Conservation (phyloP, 306 rosid genomes). For the Rosa multiflora region DNA sequence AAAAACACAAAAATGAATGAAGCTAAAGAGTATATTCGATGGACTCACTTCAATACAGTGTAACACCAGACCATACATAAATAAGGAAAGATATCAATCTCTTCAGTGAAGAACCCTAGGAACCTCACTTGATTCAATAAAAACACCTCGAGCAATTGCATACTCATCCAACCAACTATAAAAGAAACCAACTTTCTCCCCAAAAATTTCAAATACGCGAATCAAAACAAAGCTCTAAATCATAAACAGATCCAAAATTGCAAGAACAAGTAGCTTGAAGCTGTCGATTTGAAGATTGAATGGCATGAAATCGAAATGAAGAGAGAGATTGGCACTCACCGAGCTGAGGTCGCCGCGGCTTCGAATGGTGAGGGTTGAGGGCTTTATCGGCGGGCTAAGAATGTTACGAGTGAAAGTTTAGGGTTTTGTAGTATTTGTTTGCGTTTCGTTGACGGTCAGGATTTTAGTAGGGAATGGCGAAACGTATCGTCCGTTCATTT, state of each 20-base stretch:
- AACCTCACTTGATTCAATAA: no score
- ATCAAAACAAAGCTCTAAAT: background rate
- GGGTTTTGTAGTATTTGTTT: constrained; percentile 36
- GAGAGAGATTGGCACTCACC: background rate
- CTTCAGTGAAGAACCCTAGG: no score
- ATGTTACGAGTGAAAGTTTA: background rate
- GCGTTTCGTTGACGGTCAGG: constrained; percentile 15
- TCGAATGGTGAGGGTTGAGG: constrained; percentile 1
- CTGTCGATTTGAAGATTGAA: background rate
- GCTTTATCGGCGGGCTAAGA: constrained; percentile 18
- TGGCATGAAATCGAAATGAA: background rate
- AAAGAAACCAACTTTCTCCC: no score
- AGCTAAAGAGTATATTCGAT: no score
- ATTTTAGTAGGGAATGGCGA: background rate
- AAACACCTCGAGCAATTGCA: no score
- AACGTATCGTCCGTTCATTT: constrained; percentile 18
- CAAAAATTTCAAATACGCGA: background rate
- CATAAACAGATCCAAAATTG: background rate
- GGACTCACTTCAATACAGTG: no score
- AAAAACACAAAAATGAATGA: no score
- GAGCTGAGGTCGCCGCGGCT: background rate
- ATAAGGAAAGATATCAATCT: no score
- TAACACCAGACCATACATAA: no score
- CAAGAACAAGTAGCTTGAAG: background rate
- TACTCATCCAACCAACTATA: no score